phyloP scores from a whole-genome alignment of 371 early-diverging fungal genomes.

The Mucor irregularis region DNA sequence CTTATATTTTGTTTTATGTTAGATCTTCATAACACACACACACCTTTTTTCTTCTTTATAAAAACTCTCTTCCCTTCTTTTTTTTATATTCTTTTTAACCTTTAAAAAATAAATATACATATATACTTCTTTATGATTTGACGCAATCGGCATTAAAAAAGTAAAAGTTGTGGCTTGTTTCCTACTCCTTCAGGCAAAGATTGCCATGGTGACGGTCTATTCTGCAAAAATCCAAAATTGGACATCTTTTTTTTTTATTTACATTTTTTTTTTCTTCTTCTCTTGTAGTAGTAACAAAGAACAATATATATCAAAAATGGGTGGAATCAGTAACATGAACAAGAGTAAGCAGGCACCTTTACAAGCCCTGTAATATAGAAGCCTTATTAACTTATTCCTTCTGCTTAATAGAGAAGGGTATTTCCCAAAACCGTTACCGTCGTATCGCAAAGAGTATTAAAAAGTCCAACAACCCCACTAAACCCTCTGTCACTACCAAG shows the following conservation, averaged over 20 bases:
- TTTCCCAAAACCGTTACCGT: slow-evolving; percentile 14
- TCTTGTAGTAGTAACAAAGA: background rate
- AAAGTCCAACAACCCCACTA: slow-evolving; percentile 9
- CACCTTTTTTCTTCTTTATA: background rate
- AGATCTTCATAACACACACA: slow-evolving; percentile 20
- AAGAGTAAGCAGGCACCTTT: slow-evolving; percentile 15
- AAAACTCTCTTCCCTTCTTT: background rate
- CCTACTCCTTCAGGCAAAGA: background rate
- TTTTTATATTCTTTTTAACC: slow-evolving; percentile 1
- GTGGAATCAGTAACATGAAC: slow-evolving; percentile 29
- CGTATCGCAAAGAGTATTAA: slow-evolving; percentile 21
- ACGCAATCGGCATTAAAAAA: too few species aligned
- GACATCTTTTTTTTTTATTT: slow-evolving; percentile 2
- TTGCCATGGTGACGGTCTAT: slow-evolving; percentile 6
- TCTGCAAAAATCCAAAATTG: background rate
- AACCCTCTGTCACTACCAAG: slow-evolving; percentile 22
- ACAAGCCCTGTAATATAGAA: background rate
- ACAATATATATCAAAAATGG: slow-evolving; percentile 17
- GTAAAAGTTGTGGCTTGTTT: too few species aligned
- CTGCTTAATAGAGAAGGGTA: slow-evolving; percentile 18
- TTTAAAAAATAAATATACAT: background rate
- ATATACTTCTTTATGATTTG: background rate
- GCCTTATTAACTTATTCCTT: background rate
- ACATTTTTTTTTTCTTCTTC: background rate
- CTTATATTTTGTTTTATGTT: slow-evolving; percentile 54